Percentiles rank a stretch among this genome's conserved stretches.
Conservation (phyloP, 371 early-diverging fungal genomes). For the Mucor circinelloides region DNA sequence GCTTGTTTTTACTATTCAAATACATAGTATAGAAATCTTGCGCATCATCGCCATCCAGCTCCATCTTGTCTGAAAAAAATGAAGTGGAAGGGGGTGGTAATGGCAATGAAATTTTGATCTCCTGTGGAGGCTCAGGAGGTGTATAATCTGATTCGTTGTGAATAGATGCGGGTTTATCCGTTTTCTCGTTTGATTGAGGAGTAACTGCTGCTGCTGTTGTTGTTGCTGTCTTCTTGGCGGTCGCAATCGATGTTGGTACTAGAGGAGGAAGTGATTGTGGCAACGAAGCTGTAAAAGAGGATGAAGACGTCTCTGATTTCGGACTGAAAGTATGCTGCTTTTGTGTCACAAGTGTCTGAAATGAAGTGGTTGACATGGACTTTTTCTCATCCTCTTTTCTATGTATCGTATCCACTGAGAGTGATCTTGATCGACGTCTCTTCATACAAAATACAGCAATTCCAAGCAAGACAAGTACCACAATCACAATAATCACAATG, state of each 20-base stretch:
- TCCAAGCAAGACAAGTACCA: conserved; percentile 10
- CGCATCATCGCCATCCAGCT: conserved; percentile 27
- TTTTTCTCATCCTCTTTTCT: conserved; percentile 6
- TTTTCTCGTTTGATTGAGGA: conserved; percentile 9
- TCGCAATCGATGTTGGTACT: not conserved
- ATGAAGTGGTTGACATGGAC: conserved; percentile 13
- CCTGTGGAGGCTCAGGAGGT: conserved; percentile 36
- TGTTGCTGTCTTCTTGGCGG: not conserved
- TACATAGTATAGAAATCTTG: conserved; percentile 38
- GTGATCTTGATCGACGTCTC: conserved; percentile 5
- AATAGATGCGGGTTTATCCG: conserved; percentile 13
- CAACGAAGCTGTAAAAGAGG: not conserved
- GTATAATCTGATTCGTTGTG: conserved; percentile 16
- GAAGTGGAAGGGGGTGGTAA: conserved; percentile 36
- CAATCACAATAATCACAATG: conserved; percentile 20
- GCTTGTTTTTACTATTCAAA: conserved; percentile 12
- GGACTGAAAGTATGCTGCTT: not conserved
- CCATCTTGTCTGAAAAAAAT: conserved; percentile 46
- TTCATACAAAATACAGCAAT: conserved; percentile 1
- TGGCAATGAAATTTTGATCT: conserved; percentile 30
- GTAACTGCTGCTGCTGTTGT: not conserved
- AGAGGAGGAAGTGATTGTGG: not conserved
- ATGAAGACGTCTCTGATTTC: not conserved
- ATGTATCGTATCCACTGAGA: conserved; percentile 4
- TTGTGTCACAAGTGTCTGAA: conserved; percentile 16